Evolutionary conservation across 768 basidiomycete genomes (phyloP).

Genomic region (Pleurotus ostreatus): DNA sequence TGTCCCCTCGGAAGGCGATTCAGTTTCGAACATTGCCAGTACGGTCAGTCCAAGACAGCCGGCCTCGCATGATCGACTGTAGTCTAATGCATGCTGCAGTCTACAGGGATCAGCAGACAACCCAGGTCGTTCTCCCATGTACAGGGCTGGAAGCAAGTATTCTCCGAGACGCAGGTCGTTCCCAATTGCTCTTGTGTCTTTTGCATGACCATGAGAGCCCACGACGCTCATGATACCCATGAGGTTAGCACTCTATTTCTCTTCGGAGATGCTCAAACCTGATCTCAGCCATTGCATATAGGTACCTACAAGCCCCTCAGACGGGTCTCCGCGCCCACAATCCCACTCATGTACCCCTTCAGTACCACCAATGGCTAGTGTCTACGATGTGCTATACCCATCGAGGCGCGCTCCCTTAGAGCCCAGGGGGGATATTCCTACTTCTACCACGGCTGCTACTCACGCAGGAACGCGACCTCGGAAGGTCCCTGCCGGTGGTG

Average conservation of each 20-base stretch:
- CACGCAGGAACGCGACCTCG: background rate
- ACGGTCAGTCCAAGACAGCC: too few species aligned
- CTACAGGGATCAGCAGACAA: too few species aligned
- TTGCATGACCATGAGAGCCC: background rate
- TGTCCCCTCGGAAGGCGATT: too few species aligned
- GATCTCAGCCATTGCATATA: background rate
- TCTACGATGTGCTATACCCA: conserved; percentile 6
- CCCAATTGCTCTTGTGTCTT: background rate
- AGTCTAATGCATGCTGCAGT: too few species aligned
- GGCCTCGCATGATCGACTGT: too few species aligned
- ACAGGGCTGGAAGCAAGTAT: background rate
- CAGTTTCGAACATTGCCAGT: too few species aligned
- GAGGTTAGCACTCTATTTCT: background rate
- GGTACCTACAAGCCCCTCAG: background rate
- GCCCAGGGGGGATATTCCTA: background rate
- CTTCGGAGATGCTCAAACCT: background rate
- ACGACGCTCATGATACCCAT: too few species aligned
- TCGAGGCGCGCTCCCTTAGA: background rate
- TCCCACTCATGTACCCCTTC: background rate
- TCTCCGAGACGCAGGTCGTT: background rate
- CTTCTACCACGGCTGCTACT: background rate
- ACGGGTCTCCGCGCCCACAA: background rate
- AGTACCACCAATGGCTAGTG: background rate
- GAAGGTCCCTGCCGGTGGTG: background rate
- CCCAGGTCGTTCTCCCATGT: background rate